These are phyloP conservation scores for Trifolium repens DNA, from an alignment of 306 rosid species.

Conservation along the genomic window DNA sequence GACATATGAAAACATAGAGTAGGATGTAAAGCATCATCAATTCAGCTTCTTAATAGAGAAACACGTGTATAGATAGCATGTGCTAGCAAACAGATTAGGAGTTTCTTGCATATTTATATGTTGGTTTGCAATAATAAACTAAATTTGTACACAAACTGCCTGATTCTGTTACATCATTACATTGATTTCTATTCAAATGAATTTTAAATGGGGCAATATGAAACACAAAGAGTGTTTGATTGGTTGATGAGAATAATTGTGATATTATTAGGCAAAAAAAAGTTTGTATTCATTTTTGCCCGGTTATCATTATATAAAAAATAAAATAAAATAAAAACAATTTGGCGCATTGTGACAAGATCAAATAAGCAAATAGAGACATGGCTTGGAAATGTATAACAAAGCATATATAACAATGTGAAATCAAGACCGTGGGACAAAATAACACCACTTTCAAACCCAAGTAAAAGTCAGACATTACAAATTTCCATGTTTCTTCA, in stretches of 20 bases:
- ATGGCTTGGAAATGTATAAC: constrained; percentile 14
- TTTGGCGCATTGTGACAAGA: not conserved
- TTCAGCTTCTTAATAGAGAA: not conserved
- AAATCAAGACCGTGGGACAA: constrained; percentile 29
- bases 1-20: not conserved
- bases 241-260: not conserved
- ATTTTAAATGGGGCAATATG: not conserved
- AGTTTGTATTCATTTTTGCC: not conserved
- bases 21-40: not conserved
- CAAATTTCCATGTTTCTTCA: constrained; percentile 43
- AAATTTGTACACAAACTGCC: not conserved
- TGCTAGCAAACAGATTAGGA: not conserved
- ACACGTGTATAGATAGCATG: not conserved
- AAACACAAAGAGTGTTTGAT: not conserved
- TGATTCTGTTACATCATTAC: not conserved
- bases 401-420: constrained; percentile 19
- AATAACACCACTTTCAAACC: constrained; percentile 37
- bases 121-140: too few species aligned
- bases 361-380: not conserved
- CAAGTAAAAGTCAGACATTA: constrained; percentile 13
- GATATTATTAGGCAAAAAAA: not conserved
- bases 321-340: not conserved
- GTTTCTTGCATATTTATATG: too few species aligned
- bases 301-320: not conserved
- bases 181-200: not conserved